Percentiles rank a stretch among this genome's conserved stretches.
Evolutionary conservation across 495 filamentous ascomycete genomes (phyloP).

Genomic region (Neurospora sp.): DNA sequence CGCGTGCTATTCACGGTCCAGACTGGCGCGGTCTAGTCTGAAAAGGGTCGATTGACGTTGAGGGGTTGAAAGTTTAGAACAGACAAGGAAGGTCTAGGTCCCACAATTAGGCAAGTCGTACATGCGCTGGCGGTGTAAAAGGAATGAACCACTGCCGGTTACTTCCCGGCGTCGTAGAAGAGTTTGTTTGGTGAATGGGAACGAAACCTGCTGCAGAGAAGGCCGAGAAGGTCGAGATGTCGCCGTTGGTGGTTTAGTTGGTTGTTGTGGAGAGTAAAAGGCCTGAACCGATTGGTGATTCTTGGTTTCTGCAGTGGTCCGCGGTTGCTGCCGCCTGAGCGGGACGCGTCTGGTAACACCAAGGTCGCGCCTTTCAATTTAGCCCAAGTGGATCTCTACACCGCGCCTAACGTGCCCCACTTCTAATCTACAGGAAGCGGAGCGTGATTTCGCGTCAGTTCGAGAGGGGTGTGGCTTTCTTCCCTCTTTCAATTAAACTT

Average conservation of each 20-base stretch:
- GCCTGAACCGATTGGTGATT: not conserved
- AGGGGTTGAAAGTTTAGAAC: not conserved
- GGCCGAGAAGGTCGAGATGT: not conserved
- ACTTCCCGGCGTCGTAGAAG: not conserved
- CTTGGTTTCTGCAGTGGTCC: not conserved
- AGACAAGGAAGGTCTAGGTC: not conserved
- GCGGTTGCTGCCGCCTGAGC: not conserved
- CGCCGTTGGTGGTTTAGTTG: not conserved
- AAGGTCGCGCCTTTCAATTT: slow-evolving; percentile 9
- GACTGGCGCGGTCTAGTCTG: not conserved
- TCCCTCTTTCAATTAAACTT: not conserved
- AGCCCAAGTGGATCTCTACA: not conserved
- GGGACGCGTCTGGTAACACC: not conserved
- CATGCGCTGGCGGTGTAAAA: not conserved
- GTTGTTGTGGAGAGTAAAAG: not conserved
- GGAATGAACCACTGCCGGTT: not conserved
- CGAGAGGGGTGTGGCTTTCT: not conserved
- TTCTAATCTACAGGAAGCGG: not conserved
- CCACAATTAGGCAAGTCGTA: not conserved
- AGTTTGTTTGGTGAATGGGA: not conserved
- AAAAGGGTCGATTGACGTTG: not conserved
- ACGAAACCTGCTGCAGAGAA: not conserved
- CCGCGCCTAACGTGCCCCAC: not conserved
- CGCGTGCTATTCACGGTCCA: not conserved
- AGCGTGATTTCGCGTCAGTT: not conserved